These are phyloP conservation scores for Suhomyces bolitotheri DNA, from an alignment of 1,139 yeast genomes.

Conservation along the genomic window DNA sequence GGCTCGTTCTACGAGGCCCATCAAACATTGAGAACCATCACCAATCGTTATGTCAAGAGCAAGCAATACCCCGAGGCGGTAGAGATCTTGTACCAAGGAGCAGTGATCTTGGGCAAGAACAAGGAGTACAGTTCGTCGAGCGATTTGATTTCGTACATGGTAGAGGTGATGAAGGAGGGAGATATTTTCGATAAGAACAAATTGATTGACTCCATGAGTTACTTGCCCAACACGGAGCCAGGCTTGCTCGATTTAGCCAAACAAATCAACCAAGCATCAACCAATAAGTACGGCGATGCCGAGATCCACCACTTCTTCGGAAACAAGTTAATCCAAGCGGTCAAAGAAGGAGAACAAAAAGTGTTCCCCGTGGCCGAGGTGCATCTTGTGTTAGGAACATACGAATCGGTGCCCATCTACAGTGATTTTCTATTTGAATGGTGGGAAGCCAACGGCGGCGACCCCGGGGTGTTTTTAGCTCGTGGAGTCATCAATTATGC, in stretches of 20 bases:
- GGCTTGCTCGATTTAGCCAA: slow-evolving; percentile 65
- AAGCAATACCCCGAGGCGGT: slow-evolving; percentile 69
- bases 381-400: slow-evolving; percentile 69
- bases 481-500: slow-evolving; percentile 73
- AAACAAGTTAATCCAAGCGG: slow-evolving; percentile 48
- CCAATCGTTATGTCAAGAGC: slow-evolving; percentile 74
- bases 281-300: slow-evolving; percentile 66
- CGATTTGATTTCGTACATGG: slow-evolving; percentile 70
- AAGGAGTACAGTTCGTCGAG: slow-evolving; percentile 78
- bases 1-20: slow-evolving; percentile 93
- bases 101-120: slow-evolving; percentile 64
- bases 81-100: slow-evolving; percentile 70
- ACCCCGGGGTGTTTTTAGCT: slow-evolving; percentile 54
- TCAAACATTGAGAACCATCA: slow-evolving; percentile 86
- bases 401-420: slow-evolving; percentile 55
- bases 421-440: slow-evolving; percentile 59
- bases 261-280: slow-evolving; percentile 52
- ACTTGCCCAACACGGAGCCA: slow-evolving; percentile 65
- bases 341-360: slow-evolving; percentile 24
- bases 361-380: slow-evolving; percentile 47
- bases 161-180: slow-evolving; percentile 65
- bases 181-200: slow-evolving; percentile 39
- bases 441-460: slow-evolving; percentile 49
- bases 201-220: slow-evolving; percentile 42
- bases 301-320: slow-evolving; percentile 78